phyloP scores from a whole-genome alignment of 176 grass and related monocot species.

The Cenchrus americanus region DNA sequence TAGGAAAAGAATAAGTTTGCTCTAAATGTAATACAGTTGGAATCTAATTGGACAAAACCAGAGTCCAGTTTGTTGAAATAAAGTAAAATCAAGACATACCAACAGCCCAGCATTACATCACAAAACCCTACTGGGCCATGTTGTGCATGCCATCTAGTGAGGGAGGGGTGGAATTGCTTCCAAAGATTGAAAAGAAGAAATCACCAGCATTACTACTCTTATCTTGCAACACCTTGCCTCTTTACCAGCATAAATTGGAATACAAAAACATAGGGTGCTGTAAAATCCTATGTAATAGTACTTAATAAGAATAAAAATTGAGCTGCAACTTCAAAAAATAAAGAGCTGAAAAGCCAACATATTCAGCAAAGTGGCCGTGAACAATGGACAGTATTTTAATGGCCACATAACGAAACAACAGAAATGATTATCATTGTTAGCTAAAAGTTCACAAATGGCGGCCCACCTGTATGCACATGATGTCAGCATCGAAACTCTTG shows the following conservation, averaged over 20 bases:
- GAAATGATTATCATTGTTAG: constrained; percentile 17
- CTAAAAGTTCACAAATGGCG: neutral
- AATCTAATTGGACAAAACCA: neutral
- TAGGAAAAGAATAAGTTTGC: neutral
- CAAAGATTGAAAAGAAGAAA: neutral
- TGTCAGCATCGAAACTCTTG: constrained; percentile 77
- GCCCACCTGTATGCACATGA: constrained; percentile 88
- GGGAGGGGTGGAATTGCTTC: neutral
- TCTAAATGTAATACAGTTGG: neutral
- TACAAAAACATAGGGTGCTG: neutral
- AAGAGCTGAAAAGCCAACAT: neutral
- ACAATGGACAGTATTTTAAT: constrained; percentile 17
- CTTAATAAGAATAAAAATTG: constrained; percentile 25
- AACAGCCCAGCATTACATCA: neutral
- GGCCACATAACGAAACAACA: neutral
- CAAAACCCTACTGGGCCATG: neutral
- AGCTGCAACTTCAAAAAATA: neutral
- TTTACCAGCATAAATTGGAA: neutral
- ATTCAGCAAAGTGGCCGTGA: neutral
- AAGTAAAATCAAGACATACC: constrained; percentile 1
- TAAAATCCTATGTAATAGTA: constrained; percentile 2
- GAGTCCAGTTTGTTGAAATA: neutral
- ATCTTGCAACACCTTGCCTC: neutral
- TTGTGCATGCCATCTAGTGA: neutral
- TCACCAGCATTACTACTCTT: neutral